Evolutionary conservation across 2,329 filamentous ascomycete species (phyloP).

Genomic region (Fusarium falciforme): DNA sequence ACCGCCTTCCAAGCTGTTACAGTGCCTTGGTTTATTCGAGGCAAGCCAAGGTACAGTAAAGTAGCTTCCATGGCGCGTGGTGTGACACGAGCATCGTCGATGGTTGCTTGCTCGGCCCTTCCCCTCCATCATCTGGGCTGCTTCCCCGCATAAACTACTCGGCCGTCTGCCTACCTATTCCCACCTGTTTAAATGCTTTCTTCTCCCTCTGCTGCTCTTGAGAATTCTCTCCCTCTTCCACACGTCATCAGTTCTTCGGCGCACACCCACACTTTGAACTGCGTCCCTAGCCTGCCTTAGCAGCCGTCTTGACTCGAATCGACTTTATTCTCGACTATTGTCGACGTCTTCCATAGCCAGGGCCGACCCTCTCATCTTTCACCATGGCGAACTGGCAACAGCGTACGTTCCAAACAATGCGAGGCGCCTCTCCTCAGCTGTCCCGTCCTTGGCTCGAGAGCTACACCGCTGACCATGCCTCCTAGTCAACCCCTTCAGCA

Average conservation of each 20-base stretch:
- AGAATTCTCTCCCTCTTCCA: slow-evolving; percentile 7
- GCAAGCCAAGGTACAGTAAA: background rate
- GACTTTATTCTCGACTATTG: background rate
- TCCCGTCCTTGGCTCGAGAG: background rate
- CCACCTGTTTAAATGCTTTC: slow-evolving; percentile 41
- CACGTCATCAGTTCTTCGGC: slow-evolving; percentile 11
- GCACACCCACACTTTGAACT: slow-evolving; percentile 7
- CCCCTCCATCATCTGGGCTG: slow-evolving; percentile 12
- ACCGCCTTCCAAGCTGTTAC: background rate
- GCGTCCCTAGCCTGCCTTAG: background rate
- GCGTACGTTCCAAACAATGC: slow-evolving; percentile 36
- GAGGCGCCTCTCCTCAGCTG: background rate
- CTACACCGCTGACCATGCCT: slow-evolving; percentile 17
- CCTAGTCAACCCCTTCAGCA: slow-evolving; percentile 80
- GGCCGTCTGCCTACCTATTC: slow-evolving; percentile 4
- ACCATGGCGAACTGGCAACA: slow-evolving; percentile 47
- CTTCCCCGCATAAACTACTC: slow-evolving; percentile 37
- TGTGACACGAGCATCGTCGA: slow-evolving; percentile 36
- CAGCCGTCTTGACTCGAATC: slow-evolving; percentile 1
- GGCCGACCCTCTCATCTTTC: background rate
- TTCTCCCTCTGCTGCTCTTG: slow-evolving; percentile 12
- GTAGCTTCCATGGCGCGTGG: slow-evolving; percentile 18
- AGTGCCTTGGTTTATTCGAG: background rate
- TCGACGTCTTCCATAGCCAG: slow-evolving; percentile 1
- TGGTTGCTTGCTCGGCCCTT: slow-evolving; percentile 22